Percentiles rank a stretch among this genome's conserved stretches.
Evolutionary conservation across 2,329 filamentous ascomycete species (phyloP).

Genomic region (Pseudogymnoascus sp.): DNA sequence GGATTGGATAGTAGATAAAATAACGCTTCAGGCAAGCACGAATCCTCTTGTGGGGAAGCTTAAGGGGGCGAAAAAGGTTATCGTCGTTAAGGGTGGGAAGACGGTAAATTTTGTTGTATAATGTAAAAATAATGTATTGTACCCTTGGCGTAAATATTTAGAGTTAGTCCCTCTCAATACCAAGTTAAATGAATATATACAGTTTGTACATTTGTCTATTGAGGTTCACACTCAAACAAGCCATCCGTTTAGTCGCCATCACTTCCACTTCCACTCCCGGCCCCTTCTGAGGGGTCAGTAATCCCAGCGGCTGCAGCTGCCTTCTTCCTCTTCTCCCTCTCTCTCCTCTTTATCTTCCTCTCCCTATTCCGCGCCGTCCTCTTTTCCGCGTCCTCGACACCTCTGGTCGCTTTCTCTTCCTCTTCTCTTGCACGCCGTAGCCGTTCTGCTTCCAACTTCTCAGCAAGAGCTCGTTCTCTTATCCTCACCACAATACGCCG

Average conservation of each 20-base stretch:
- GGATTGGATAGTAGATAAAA: slow-evolving; percentile 52
- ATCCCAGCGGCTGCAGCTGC: background rate
- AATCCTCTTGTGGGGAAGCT: slow-evolving; percentile 35
- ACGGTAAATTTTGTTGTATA: slow-evolving; percentile 65
- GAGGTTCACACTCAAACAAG: background rate
- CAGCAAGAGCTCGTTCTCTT: slow-evolving; percentile 35
- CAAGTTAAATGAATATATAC: background rate
- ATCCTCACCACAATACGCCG: slow-evolving; percentile 42
- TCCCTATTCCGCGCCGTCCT: slow-evolving; percentile 53
- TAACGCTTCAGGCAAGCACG: slow-evolving; percentile 47
- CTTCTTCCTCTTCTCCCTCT: slow-evolving; percentile 12
- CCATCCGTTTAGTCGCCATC: background rate
- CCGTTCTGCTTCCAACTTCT: slow-evolving; percentile 31
- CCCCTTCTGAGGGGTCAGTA: background rate
- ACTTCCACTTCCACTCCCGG: background rate
- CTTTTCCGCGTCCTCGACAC: slow-evolving; percentile 50
- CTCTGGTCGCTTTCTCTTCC: slow-evolving; percentile 40
- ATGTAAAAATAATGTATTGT: background rate
- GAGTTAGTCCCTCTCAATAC: background rate
- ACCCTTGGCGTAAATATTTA: background rate
- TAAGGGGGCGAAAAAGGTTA: slow-evolving; percentile 50
- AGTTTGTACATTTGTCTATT: background rate
- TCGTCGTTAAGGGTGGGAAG: slow-evolving; percentile 59
- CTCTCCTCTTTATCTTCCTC: slow-evolving; percentile 48
- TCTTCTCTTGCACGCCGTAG: slow-evolving; percentile 27